phyloP scores from a whole-genome alignment of 148 eudicot species.

The Persicaria maculosa region DNA sequence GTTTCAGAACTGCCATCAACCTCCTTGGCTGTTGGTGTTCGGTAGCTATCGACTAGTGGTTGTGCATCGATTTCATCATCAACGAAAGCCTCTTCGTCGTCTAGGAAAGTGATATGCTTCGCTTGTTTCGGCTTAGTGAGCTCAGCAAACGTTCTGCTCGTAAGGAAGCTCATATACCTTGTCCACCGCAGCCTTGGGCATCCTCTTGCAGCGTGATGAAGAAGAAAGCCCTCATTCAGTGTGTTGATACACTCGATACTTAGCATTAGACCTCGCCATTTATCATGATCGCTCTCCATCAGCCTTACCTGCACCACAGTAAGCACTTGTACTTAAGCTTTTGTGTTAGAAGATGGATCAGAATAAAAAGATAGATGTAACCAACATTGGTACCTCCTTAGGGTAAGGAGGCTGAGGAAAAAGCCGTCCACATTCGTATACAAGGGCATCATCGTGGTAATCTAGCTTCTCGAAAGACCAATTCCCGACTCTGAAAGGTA shows the following conservation, averaged over 20 bases:
- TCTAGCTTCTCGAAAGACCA: conserved; percentile 91
- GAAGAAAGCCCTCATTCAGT: conserved; percentile 67
- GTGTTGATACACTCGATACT: conserved; percentile 78
- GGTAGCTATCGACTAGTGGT: not conserved
- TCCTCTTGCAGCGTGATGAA: conserved; percentile 61
- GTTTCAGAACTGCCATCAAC: conserved; percentile 28
- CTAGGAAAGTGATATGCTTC: conserved; percentile 38
- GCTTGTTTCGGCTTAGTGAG: conserved; percentile 62
- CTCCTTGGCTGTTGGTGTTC: not conserved
- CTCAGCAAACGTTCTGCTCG: conserved; percentile 63
- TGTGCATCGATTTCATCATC: not conserved
- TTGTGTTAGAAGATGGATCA: not conserved
- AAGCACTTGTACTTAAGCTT: not conserved
- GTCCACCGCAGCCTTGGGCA: conserved; percentile 87
- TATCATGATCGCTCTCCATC: conserved; percentile 55
- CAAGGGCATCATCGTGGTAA: conserved; percentile 70
- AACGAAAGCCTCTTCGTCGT: conserved; percentile 18
- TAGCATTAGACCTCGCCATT: conserved; percentile 54
- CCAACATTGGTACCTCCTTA: conserved; percentile 51
- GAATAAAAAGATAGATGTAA: too few relatives aligned
- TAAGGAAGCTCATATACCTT: conserved; percentile 74
- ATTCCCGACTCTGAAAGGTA: conserved; percentile 81
- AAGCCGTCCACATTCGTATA: conserved; percentile 86
- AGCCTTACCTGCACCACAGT: conserved; percentile 47
- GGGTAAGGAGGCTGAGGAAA: conserved; percentile 98